Base-by-base conservation (phyloP, 2,329 filamentous ascomycete species). In the Metarhizium sp. region DNA sequence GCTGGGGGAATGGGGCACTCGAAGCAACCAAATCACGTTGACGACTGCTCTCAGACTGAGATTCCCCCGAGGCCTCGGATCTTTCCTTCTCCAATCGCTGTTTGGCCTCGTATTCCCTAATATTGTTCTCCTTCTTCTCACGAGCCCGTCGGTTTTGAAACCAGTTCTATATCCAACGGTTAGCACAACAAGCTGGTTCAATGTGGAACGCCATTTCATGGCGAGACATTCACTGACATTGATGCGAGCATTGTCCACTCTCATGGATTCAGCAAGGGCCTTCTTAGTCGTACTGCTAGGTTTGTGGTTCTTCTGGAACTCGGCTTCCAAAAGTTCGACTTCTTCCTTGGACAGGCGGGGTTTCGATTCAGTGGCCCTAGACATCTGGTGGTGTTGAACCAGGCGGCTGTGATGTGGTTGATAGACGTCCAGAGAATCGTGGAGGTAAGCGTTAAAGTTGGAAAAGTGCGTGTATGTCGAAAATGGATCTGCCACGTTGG, bases 121-220 rank as follows among this genome's bases (percentile, higher is more conserved):
- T 73, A 51, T 82, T 83, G 63, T 76, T 79, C 66, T 84, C 80
- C 64, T 85, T 82, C 76, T 84, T 84, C 59, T 81, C 80, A 68
- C 83, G 80, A 53, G 83, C 82, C 52, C 83, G 76, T 57, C 83
- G 74, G 64, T 86, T 86, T 61, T 86, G 83, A 63, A 86, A 86
- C 83, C 83, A 86, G 64, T 86, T 86, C 82, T 86, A 53, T 10
- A 13, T 47, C 11, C n/a, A 14, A 40, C 16, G 38, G 67, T 75
- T 63, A 74, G 70, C 57, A 34, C 34, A 18, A 14, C 13, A 11
- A 16, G 11, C 34, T 18, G 14, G 29, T 6, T 20, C 20, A 29
- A n/a, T n/a, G 32, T 13, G 48, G 29, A 20, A 5, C 6, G 16
- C 11, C 42, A 11, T 1, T 45, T 40, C 11, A n/a, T 10, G 25